Percentiles rank a stretch among this genome's conserved stretches.
Conservation (phyloP, 192 early-diverging fungal species). For the Podila horticola region DNA sequence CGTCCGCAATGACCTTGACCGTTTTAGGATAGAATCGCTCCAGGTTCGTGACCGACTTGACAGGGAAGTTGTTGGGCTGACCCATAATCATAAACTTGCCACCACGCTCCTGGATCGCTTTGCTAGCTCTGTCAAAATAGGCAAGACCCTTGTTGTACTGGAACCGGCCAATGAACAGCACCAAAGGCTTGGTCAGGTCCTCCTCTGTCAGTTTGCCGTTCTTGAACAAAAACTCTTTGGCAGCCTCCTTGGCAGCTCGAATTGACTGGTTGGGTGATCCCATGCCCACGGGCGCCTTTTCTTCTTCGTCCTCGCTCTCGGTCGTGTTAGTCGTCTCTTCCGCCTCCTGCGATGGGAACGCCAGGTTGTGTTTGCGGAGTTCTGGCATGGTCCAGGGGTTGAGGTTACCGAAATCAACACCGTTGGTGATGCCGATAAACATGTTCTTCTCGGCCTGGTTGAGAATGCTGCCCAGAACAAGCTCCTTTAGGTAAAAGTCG, state of each 20-base stretch:
- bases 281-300: not conserved
- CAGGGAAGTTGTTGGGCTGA: conserved; percentile 62
- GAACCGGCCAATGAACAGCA: conserved; percentile 65
- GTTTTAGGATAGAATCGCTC: conserved; percentile 48
- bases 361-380: conserved; percentile 35
- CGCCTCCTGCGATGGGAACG: conserved; percentile 53
- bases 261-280: conserved; percentile 20
- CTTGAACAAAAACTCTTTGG: conserved; percentile 57
- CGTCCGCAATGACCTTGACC: conserved; percentile 50
- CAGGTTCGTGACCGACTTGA: conserved; percentile 48
- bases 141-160: conserved; percentile 68
- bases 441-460: conserved; percentile 52
- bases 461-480: conserved; percentile 60
- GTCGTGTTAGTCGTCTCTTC: conserved; percentile 9
- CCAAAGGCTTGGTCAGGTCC: conserved; percentile 53
- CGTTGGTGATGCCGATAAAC: conserved; percentile 66
- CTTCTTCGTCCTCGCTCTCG: not conserved
- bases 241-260: conserved; percentile 54
- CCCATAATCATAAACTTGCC: conserved; percentile 66
- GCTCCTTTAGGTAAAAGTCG: conserved; percentile 65
- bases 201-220: conserved; percentile 43
- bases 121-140: conserved; percentile 50
- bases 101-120: conserved; percentile 45
- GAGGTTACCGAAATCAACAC: conserved; percentile 57
- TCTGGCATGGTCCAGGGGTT: conserved; percentile 59